Evolutionary conservation across 2,329 filamentous ascomycete species (phyloP).

Genomic region (Penicillium oxalicum): DNA sequence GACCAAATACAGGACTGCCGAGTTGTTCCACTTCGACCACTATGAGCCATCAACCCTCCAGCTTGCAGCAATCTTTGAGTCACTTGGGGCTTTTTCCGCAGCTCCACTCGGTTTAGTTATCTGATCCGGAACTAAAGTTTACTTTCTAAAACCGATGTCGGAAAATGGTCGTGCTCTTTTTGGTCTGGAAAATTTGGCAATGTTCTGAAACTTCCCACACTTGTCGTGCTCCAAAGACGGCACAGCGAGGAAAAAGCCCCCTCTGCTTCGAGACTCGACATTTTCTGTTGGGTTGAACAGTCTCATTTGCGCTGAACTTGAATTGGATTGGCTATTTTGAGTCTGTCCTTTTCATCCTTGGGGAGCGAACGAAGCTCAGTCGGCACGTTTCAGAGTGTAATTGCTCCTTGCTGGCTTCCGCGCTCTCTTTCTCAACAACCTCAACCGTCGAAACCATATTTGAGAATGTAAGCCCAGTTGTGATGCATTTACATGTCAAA

Average conservation of each 20-base stretch:
- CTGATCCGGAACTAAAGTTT: conserved; percentile 6
- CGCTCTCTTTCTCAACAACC: too few species aligned
- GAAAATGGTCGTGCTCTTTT: conserved; percentile 6
- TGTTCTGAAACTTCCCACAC: neutral
- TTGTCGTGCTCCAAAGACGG: neutral
- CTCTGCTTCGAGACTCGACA: neutral
- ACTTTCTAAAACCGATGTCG: conserved; percentile 13
- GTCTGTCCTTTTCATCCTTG: too few species aligned
- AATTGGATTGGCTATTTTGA: too few species aligned
- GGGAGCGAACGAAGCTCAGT: too few species aligned
- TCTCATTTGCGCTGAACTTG: too few species aligned
- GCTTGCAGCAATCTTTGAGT: neutral
- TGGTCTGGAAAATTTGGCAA: neutral
- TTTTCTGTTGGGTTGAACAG: too few species aligned
- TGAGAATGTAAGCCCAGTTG: too few species aligned
- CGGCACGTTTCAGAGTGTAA: too few species aligned
- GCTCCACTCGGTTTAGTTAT: conserved; percentile 8
- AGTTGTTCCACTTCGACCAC: neutral
- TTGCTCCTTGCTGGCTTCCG: too few species aligned
- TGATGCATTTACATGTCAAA: too few species aligned
- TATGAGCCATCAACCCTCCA: neutral
- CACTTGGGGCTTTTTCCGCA: conserved; percentile 1
- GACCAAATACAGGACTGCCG: neutral
- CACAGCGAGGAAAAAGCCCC: neutral
- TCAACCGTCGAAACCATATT: too few species aligned